Base-by-base conservation (phyloP, 2,329 filamentous ascomycete genomes). In the Calonectria honghensis region DNA sequence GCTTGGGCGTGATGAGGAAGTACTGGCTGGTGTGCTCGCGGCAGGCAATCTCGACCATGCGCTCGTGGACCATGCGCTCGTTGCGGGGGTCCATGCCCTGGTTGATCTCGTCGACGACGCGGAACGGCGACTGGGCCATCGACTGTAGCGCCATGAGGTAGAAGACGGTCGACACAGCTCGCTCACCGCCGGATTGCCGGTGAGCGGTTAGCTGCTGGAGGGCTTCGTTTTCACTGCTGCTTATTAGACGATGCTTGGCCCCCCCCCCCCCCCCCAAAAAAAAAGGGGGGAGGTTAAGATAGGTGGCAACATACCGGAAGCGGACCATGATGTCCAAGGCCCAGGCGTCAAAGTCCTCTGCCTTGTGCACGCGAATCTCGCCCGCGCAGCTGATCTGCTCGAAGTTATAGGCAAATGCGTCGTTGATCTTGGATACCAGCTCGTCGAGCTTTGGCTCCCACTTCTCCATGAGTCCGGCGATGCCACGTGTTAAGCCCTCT, bases 1-100 rank as follows among this genome's bases (percentile, higher is more conserved):
- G 89, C 87, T 99, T 99, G 6, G 97, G 97, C 54, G 97, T 99
- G 87, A 99, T 98, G 77, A 99, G 92, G 88, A 99, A 99, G 87
- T 99, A 99, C 86, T 94, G 93, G 78, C 89, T 91, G n/a, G 92
- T 92, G 83, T 94, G 92, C 84, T 96, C 93, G 78, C 92, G 91
- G 85, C 97, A 98, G 54, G 97, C 97, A 82, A 99, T 98, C 82
- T 98, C 96, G 11, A 99, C 97, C 94, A 99, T 97, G 77, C 97
- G 95, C 83, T 96, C 95, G 86, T 99, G 97, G 20, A 99, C 96
- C 92, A 98, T 97, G 79, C 97, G 94, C 86, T 99, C 97, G 85
- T 99, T 99, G 81, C 97, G 93, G 54, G 96, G 97, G 84, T 99
- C 97, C 97, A 99, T 99, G 78, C 97, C 97, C 86, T 99, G 97